Evolutionary conservation across 2,329 filamentous ascomycete species (phyloP).

Genomic region (Colletotrichum truncatum): DNA sequence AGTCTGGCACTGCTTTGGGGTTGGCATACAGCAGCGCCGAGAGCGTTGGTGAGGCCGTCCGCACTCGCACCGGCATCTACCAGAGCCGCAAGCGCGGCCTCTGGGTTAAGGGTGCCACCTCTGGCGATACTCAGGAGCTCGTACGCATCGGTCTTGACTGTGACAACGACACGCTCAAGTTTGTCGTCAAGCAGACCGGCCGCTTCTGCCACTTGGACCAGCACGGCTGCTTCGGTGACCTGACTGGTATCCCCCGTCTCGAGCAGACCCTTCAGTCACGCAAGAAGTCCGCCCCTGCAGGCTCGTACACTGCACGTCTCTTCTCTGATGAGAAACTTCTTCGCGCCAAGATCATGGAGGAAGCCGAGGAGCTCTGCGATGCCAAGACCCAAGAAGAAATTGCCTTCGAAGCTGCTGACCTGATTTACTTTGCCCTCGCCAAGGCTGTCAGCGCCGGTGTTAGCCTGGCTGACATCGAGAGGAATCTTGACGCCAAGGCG

Average conservation of each 20-base stretch:
- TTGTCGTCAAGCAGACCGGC: conserved; percentile 89
- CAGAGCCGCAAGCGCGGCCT: conserved; percentile 94
- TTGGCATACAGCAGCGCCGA: conserved; percentile 94
- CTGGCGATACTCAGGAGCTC: conserved; percentile 91
- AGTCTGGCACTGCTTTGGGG: conserved; percentile 84
- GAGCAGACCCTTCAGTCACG: conserved; percentile 87
- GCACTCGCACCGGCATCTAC: conserved; percentile 84
- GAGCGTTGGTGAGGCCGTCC: conserved; percentile 86
- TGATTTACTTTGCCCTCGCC: conserved; percentile 95
- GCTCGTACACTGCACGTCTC: conserved; percentile 92
- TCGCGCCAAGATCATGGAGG: conserved; percentile 97
- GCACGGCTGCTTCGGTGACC: conserved; percentile 89
- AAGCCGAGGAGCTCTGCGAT: conserved; percentile 93
- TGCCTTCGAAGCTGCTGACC: conserved; percentile 92
- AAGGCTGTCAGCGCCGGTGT: conserved; percentile 89
- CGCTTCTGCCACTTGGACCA: conserved; percentile 95
- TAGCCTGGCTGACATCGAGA: conserved; percentile 87
- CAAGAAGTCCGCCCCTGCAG: conserved; percentile 83
- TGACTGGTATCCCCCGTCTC: conserved; percentile 81
- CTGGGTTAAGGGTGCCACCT: conserved; percentile 97
- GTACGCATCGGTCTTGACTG: conserved; percentile 88
- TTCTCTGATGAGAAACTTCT: conserved; percentile 93
- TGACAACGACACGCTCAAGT: conserved; percentile 91
- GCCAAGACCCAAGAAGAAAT: conserved; percentile 84
- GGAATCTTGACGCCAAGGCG: conserved; percentile 92